phyloP scores from a whole-genome alignment of 495 filamentous ascomycete genomes.

The Trichoderma virens region DNA sequence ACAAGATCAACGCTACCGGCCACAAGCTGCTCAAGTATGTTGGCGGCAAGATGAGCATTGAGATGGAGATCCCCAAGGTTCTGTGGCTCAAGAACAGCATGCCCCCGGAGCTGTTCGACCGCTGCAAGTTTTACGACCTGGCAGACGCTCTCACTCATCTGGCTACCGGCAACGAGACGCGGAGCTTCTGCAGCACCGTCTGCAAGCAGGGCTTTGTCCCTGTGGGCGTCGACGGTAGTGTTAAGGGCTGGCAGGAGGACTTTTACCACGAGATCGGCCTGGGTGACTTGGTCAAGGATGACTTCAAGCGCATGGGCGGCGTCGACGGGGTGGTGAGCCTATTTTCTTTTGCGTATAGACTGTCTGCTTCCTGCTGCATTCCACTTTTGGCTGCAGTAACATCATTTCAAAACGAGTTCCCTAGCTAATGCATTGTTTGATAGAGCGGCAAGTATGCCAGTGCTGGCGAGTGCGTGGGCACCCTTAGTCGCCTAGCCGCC shows the following conservation, averaged over 20 bases:
- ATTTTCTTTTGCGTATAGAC: conserved; percentile 21
- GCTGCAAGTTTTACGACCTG: conserved; percentile 94
- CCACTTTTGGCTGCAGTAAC: conserved; percentile 18
- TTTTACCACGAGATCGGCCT: conserved; percentile 81
- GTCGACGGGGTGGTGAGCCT: conserved; percentile 85
- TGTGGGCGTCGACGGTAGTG: conserved; percentile 90
- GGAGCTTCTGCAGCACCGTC: conserved; percentile 87
- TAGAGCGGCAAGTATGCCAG: conserved; percentile 87
- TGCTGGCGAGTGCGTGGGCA: conserved; percentile 82
- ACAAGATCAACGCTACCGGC: conserved; percentile 81
- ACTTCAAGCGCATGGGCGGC: conserved; percentile 87
- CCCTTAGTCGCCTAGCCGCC: conserved; percentile 74
- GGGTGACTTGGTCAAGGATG: conserved; percentile 68
- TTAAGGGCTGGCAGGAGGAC: conserved; percentile 97
- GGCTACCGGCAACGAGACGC: conserved; percentile 85
- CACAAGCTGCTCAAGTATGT: conserved; percentile 95
- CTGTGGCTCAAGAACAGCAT: conserved; percentile 97
- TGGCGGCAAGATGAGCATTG: conserved; percentile 92
- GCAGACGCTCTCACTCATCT: conserved; percentile 90
- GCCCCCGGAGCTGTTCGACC: conserved; percentile 81
- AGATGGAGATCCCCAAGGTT: conserved; percentile 98
- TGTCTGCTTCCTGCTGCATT: conserved; percentile 13
- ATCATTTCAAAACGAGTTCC: neutral
- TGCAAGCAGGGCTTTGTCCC: conserved; percentile 96
- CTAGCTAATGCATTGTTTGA: conserved; percentile 13